Evolutionary conservation across 2,329 filamentous ascomycete species (phyloP), one percentile per base, ranked within the genome.

Genomic region (Penicillium concentricum): DNA sequence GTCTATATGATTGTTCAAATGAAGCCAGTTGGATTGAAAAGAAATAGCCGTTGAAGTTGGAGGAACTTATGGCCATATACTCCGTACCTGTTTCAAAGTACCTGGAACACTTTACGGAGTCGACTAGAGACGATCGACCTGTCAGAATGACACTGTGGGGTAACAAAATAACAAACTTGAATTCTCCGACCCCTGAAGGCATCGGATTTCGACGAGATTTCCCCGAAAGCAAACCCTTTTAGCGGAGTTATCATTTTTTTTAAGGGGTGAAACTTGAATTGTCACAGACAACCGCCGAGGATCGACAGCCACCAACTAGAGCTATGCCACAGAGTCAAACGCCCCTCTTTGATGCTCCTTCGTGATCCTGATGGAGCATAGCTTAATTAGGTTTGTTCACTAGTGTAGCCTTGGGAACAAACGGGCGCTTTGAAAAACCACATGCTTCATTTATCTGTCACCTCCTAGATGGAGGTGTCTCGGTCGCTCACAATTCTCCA

Each of bases 361-460:
- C 7, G 20, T 51, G 38, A 34, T 18, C 42, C 37, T 49, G 16
- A 56, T 42, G 10, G 41, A 16, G 54, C 42, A 59, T 51, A 61
- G 56, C 55, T 63, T 60, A 61, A 62, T 62, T 54, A 56, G 55
- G 48, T 54, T 42, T 58, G 30, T 28, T 41, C 32, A 8, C 48
- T 58, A 47, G 48, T 47, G 54, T 43, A 53, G 18, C 20, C 24
- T n/a, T 54, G 28, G 58, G 54, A 55, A 20, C 37, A 28, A 50
- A 48, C 45, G 41, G 41, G 51, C 60, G 56, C 34, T 48, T 60
- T 62, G 46, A 48, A 44, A 44, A 28, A 54, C 56, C 52, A 41
- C 54, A 44, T 52, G 26, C 44, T 61, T 69, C 67, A 72, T 72
- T 55, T 70, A 71, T 66, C 61, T 64, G 66, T 59, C 56, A 72